A percentile compares a stretch with the other conserved stretches of the same genome.
These are phyloP conservation scores for Apostasia shenzhenica DNA, from an alignment of 106 monocot genomes.

Conservation along the genomic window DNA sequence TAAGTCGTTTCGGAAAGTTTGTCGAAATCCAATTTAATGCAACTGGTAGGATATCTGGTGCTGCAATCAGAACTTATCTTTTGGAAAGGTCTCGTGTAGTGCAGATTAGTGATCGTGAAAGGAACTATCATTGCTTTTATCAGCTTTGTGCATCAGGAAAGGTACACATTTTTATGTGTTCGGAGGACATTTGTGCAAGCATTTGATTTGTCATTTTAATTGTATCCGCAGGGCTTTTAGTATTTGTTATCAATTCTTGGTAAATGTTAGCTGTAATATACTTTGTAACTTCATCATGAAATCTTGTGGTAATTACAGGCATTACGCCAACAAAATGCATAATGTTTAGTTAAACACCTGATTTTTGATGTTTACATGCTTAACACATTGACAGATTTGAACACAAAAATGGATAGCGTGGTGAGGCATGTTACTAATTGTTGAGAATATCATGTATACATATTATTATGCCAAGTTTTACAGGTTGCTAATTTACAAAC, in stretches of 20 bases:
- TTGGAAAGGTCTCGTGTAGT: slow-evolving; percentile 90
- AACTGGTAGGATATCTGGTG: slow-evolving; percentile 90
- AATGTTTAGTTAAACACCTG: too few species aligned
- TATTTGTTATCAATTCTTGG: neutral
- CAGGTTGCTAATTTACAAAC: too few species aligned
- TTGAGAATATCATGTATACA: too few species aligned
- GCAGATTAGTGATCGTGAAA: slow-evolving; percentile 68
- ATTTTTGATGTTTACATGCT: too few species aligned
- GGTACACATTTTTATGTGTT: slow-evolving; percentile 21
- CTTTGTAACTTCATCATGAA: too few species aligned
- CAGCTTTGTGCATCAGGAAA: slow-evolving; percentile 87
- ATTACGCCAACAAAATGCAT: too few species aligned
- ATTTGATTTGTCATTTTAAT: slow-evolving; percentile 1
- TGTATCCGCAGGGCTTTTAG: neutral
- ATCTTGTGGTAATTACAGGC: too few species aligned
- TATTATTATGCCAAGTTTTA: too few species aligned
- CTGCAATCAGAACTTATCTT: slow-evolving; percentile 89
- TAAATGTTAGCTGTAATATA: too few species aligned
- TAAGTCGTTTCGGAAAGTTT: slow-evolving; percentile 95
- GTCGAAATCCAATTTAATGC: slow-evolving; percentile 87
- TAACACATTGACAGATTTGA: too few species aligned
- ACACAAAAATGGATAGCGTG: too few species aligned
- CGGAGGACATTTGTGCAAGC: neutral
- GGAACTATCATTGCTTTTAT: slow-evolving; percentile 93
- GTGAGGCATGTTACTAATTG: too few species aligned